phyloP scores from a whole-genome alignment of 495 filamentous ascomycete genomes.

The Neurospora intermedia region DNA sequence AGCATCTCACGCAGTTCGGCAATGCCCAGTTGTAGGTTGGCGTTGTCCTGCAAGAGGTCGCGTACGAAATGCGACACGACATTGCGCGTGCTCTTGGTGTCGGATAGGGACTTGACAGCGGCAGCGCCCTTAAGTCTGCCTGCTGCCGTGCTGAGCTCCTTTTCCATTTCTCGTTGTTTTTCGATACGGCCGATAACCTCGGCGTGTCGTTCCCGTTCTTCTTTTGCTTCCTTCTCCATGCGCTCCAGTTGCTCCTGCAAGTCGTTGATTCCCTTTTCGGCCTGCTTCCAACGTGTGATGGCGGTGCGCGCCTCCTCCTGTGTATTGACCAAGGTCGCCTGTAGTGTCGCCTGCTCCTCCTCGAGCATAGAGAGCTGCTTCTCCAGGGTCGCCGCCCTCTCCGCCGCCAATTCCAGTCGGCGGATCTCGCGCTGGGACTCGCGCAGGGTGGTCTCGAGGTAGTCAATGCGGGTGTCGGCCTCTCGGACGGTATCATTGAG shows the following conservation, averaged over 20 bases:
- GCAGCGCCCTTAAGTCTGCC: conserved; percentile 71
- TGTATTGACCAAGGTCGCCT: conserved; percentile 50
- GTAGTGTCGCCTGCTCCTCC: conserved; percentile 62
- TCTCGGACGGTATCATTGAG: conserved; percentile 64
- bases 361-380: conserved; percentile 67
- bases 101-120: conserved; percentile 48
- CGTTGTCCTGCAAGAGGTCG: conserved; percentile 91
- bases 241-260: conserved; percentile 79
- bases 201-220: conserved; percentile 72
- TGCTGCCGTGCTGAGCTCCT: conserved; percentile 64
- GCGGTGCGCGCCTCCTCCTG: conserved; percentile 65
- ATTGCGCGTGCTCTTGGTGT: conserved; percentile 34
- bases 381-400: conserved; percentile 66
- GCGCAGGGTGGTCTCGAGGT: conserved; percentile 60
- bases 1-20: conserved; percentile 87
- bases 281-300: conserved; percentile 69
- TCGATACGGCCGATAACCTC: conserved; percentile 75
- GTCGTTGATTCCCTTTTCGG: conserved; percentile 60
- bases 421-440: conserved; percentile 67
- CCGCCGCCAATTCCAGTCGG: conserved; percentile 58
- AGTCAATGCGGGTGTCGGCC: conserved; percentile 62
- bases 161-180: conserved; percentile 61
- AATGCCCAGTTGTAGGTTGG: conserved; percentile 80
- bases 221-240: conserved; percentile 73
- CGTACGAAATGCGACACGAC: conserved; percentile 91